phyloP scores from a whole-genome alignment of 164 flowering plant genomes.

The Stephania yunnanensis region DNA sequence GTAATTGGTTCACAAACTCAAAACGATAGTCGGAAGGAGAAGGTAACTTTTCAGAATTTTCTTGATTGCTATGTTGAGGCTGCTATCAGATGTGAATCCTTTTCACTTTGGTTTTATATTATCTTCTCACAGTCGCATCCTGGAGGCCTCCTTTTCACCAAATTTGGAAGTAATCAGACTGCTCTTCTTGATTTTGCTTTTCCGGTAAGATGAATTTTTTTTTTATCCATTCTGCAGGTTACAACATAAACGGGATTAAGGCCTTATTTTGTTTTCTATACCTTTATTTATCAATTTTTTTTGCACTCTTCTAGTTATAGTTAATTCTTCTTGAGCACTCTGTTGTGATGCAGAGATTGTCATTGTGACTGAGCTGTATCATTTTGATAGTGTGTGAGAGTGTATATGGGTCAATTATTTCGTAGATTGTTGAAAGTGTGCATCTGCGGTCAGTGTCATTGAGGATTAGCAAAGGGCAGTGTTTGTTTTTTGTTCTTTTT shows the following conservation, averaged over 20 bases:
- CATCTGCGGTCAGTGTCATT: too few species aligned
- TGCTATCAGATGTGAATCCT: neutral
- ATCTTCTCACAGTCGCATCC: slow-evolving; percentile 68
- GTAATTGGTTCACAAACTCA: slow-evolving; percentile 81
- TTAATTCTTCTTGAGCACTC: neutral
- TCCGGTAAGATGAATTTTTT: slow-evolving; percentile 45
- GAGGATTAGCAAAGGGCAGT: too few species aligned
- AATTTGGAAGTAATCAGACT: slow-evolving; percentile 86
- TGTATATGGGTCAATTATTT: neutral
- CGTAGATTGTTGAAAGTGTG: too few species aligned
- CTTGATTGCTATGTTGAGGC: neutral
- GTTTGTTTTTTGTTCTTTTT: too few species aligned
- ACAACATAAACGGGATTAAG: too few species aligned
- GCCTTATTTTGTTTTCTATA: too few species aligned
- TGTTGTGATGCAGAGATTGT: neutral
- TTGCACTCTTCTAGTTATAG: neutral
- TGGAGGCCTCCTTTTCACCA: slow-evolving; percentile 87
- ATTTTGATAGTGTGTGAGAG: neutral
- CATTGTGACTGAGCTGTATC: neutral
- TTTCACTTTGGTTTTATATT: neutral
- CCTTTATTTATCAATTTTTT: too few species aligned
- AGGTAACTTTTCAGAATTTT: slow-evolving; percentile 35
- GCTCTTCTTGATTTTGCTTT: slow-evolving; percentile 94
- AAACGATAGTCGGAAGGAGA: slow-evolving; percentile 70
- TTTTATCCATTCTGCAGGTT: neutral